Conservation (phyloP, 352 stramenopile genomes). For the Globisporangium cylindrosporum region DNA sequence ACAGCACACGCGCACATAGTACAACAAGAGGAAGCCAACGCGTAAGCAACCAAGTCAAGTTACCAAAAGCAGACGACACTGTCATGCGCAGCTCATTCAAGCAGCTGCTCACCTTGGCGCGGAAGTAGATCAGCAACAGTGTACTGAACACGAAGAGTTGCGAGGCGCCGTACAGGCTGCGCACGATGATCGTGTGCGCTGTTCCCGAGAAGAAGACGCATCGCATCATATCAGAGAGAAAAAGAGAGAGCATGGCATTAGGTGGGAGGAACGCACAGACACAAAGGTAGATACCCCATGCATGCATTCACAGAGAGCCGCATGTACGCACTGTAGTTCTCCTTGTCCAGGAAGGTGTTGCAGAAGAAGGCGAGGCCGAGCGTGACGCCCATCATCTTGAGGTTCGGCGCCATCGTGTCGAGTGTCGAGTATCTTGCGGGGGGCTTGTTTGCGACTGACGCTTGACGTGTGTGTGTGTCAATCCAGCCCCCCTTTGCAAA, state of each 20-base stretch:
- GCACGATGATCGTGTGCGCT: conserved; percentile 61
- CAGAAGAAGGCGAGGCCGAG: conserved; percentile 56
- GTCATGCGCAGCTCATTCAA: background rate
- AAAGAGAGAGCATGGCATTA: conserved; percentile 4
- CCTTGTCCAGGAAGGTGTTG: conserved; percentile 66
- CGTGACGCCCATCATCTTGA: conserved; percentile 80
- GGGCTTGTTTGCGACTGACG: background rate
- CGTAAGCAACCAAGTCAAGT: background rate
- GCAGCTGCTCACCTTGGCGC: conserved; percentile 37
- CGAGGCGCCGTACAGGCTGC: conserved; percentile 53
- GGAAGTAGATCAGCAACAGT: conserved; percentile 59
- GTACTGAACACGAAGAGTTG: conserved; percentile 66
- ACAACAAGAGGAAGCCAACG: background rate
- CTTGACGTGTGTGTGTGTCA: conserved; percentile 1
- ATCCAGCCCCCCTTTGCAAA: background rate
- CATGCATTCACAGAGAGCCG: background rate
- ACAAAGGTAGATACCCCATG: background rate
- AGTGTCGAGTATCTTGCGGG: background rate
- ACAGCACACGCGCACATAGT: background rate
- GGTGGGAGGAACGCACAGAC: background rate
- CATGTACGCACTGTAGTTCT: conserved; percentile 46
- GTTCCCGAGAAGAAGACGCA: conserved; percentile 20
- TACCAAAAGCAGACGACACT: background rate
- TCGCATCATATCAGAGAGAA: background rate
- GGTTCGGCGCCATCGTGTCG: conserved; percentile 57